phyloP scores from a whole-genome alignment of 805 yeast species.

The Wickerhamomyces mucosus region DNA sequence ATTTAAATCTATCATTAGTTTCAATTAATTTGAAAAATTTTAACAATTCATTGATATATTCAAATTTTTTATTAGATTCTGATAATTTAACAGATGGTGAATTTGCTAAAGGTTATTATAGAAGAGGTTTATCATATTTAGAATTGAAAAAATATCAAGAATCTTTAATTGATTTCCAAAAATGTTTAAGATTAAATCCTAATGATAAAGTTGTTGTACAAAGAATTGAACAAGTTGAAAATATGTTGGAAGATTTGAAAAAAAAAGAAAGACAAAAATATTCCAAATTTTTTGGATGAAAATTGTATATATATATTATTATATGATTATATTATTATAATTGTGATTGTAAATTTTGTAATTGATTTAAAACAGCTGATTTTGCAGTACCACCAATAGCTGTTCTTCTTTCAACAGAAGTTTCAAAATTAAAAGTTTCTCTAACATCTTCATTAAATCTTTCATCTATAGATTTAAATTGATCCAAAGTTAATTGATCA shows the following conservation, averaged over 20 bases:
- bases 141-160: constrained; percentile 36
- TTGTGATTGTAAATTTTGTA: constrained; percentile 28
- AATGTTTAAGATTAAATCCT: constrained; percentile 36
- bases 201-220: constrained; percentile 38
- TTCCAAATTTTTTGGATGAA: constrained; percentile 47
- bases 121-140: constrained; percentile 40
- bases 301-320: no score
- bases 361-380: constrained; percentile 75
- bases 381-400: constrained; percentile 98
- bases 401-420: constrained; percentile 90
- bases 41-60: constrained; percentile 41
- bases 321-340: constrained; percentile 9
- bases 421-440: constrained; percentile 85
- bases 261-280: constrained; percentile 43
- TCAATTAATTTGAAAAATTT: constrained; percentile 40
- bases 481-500: constrained; percentile 70
- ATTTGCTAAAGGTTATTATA: constrained; percentile 47
- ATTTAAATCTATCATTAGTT: constrained; percentile 47
- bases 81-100: constrained; percentile 29
- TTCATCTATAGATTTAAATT: constrained; percentile 68
- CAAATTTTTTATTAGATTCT: constrained; percentile 47
- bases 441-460: constrained; percentile 77
- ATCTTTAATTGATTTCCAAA: constrained; percentile 37
- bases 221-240: constrained; percentile 35
- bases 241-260: constrained; percentile 31